Evolutionary conservation across 805 yeast species (phyloP), one percentile per base, ranked within the genome.

Genomic region (Metschnikowia reukaufii): DNA sequence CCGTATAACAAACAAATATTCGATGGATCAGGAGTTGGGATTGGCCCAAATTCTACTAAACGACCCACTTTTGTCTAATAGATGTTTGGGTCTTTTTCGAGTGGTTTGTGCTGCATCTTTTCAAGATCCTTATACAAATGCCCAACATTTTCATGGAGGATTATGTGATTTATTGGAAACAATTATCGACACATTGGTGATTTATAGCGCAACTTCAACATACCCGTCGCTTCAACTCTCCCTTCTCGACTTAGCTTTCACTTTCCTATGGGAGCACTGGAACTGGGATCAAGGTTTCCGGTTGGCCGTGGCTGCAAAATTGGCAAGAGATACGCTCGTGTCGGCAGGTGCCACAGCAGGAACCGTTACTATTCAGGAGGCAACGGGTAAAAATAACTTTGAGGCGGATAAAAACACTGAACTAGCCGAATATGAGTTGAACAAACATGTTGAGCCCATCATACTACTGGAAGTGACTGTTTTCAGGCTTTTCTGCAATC

Each of bases 191-290:
- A 36, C 51, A 8, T 35, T 44, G 23, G 34, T 23, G 8, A 41
- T 52, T n/a, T 44, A 37, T 23, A 42, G 44, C 23, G 29, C 21
- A 31, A 17, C 52, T 9, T 33, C 34, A 17, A 15, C 40, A 4
- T 37, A 25, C 25, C 52, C 52, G 12, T 42, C 45, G 12, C 48
- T 50, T 3, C 56, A 49, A 30, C 39, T 39, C 6, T 33, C 42
- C 30, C 47, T 52, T 23, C 41, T 50, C 17, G 56, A 54, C 31
- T 18, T 54, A 23, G 52, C 49, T 1, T 34, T 36, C 10, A 39
- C 49, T 9, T 44, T 51, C 19, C 30, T 39, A 7, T 54, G 58
- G 58, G 52, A 48, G 17, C 58, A 54, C 30, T 54, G 58, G 58
- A 43, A 50, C 25, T 46, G 47, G 42, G 46, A 45, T 4, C 33